Evolutionary conservation across 768 basidiomycete genomes (phyloP).

Genomic region (Tubosaeta brunneosetosa): DNA sequence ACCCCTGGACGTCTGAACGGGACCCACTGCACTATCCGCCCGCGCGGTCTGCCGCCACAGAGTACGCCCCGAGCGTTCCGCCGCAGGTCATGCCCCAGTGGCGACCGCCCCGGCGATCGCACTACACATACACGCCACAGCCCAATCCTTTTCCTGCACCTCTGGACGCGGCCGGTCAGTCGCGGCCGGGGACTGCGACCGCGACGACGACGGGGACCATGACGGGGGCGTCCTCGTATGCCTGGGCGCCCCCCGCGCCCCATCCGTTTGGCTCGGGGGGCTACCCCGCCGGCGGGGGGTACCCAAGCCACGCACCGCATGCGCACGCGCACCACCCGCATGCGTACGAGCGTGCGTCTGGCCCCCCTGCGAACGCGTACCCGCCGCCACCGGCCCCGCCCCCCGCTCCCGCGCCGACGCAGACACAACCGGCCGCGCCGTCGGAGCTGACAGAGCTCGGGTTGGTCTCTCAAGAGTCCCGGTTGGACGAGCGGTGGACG

Average conservation of each 20-base stretch:
- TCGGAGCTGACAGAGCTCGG: conserved; percentile 57
- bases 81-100: conserved; percentile 18
- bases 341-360: conserved; percentile 14
- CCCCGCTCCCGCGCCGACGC: neutral
- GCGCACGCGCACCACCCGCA: conserved; percentile 1
- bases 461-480: conserved; percentile 50
- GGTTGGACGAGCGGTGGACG: conserved; percentile 55
- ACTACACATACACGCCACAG: conserved; percentile 25
- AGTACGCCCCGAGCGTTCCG: conserved; percentile 7
- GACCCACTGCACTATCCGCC: conserved; percentile 6
- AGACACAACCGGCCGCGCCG: conserved; percentile 19
- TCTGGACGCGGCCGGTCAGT: conserved; percentile 1
- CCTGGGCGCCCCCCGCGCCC: conserved; percentile 11
- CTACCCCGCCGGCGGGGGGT: conserved; percentile 2
- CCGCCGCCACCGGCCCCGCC: neutral
- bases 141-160: conserved; percentile 9
- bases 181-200: conserved; percentile 5
- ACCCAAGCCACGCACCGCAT: neutral
- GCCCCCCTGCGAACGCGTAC: neutral
- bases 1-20: conserved; percentile 20
- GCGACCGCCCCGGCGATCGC: conserved; percentile 26
- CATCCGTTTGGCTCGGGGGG: conserved; percentile 3
- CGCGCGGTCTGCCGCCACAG: neutral
- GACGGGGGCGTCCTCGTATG: neutral
- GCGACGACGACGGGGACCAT: conserved; percentile 6